Evolutionary conservation across 2,329 filamentous ascomycete species (phyloP), one percentile per base, ranked within the genome.

Genomic region (Colletotrichum coccodes): DNA sequence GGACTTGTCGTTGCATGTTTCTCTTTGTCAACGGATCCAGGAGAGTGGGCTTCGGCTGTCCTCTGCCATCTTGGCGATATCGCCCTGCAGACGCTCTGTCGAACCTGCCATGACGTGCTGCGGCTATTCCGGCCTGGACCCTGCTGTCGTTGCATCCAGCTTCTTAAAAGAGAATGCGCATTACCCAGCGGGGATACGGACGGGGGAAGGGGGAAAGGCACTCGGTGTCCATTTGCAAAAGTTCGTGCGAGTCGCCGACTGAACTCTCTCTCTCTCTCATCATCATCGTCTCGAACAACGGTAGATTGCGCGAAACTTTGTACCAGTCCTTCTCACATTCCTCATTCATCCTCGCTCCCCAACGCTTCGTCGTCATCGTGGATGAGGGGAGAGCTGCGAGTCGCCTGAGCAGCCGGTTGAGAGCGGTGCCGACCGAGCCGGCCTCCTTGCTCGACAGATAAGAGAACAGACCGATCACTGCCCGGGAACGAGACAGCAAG

Each of bases 301-400:
- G 18, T 38, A 9, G n/a, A 12, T 36, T 47, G 42, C 34, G 36
- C 14, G 21, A 32, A 40, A 59, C 40, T n/a, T n/a, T 40, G 32
- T 16, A 6, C 23, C n/a, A 40, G 23, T 14, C 16, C 34, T 38
- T 70, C 68, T 44, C 40, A 59, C 30, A 46, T 56, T 68, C 58
- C 67, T 66, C 28, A 54, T 66, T 70, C 62, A 56, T 70, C 59
- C 44, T 62, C 52, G 68, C 61, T 50, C 67, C 70, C 65, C 54
- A 54, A n/a, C 6, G 18, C 21, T 50, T 23, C 30, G 34, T 50
- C 30, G 50, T 18, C 21, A 16, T 38, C 26, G 46, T 30, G 40
- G 34, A 42, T 30, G 23, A 38, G 42, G 42, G 23, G 18, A 50
- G 14, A 18, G 26, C 26, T 26, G 21, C 32, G 52, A 50, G n/a